Evolutionary conservation across 305 asterid species (phyloP).

Genomic region (Fraxinus albicans): DNA sequence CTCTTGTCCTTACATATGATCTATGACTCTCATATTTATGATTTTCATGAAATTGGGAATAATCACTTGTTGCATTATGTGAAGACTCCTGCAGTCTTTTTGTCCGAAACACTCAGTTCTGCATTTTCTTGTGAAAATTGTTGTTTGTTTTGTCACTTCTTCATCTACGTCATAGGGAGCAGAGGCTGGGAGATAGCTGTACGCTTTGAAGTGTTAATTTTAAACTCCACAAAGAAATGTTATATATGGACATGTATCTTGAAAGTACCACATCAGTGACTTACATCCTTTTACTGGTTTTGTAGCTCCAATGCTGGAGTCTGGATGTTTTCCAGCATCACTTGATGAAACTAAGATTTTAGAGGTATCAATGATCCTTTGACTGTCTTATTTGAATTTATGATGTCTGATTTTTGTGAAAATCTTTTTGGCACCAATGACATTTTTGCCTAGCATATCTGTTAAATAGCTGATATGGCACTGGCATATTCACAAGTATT

Average conservation of each 20-base stretch:
- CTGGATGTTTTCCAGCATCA: slow-evolving; percentile 39
- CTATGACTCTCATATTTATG: neutral
- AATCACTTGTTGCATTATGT: neutral
- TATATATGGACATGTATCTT: neutral
- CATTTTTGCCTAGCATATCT: slow-evolving; percentile 13
- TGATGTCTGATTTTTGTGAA: neutral
- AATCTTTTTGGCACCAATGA: neutral
- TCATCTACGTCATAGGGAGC: neutral
- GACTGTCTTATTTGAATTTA: neutral
- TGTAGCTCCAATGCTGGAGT: slow-evolving; percentile 58
- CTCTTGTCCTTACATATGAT: neutral
- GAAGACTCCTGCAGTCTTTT: neutral
- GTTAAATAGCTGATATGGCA: neutral
- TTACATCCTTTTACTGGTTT: slow-evolving; percentile 20
- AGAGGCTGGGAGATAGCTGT: too few relatives aligned
- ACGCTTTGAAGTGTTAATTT: too few relatives aligned
- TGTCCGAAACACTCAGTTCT: neutral
- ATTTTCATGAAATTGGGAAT: neutral
- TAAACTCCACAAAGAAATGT: neutral
- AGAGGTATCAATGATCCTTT: slow-evolving; percentile 42
- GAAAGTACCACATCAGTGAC: neutral
- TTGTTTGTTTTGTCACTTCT: neutral
- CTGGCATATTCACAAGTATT: slow-evolving; percentile 12
- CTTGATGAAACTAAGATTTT: slow-evolving; percentile 50
- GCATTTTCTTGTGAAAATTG: neutral